Evolutionary conservation across 106 monocot genomes (phyloP).

Genomic region (Triglochin maritima): DNA sequence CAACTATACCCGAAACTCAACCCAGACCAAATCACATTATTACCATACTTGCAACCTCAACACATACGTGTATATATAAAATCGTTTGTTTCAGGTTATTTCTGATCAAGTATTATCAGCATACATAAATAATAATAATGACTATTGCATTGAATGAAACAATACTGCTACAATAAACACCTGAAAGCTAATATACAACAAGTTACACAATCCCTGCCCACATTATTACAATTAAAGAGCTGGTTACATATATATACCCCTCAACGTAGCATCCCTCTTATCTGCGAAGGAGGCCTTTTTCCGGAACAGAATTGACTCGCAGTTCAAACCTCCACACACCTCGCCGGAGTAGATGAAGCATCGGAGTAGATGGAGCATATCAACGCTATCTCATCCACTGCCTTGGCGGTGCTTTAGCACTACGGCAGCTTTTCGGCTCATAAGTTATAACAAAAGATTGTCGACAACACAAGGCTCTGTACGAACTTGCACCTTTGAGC

Average conservation of each 20-base stretch:
- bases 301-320: not conserved
- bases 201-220: not conserved
- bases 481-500: conserved; percentile 42
- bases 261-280: not conserved
- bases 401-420: not conserved
- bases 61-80: no score
- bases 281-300: not conserved
- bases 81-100: no score
- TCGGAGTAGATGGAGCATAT: not conserved
- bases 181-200: not conserved
- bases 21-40: no score
- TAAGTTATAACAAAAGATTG: conserved; percentile 31
- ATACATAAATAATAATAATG: no score
- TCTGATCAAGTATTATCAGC: no score
- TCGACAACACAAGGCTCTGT: conserved; percentile 39
- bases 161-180: no score
- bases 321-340: not conserved
- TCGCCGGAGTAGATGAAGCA: not conserved
- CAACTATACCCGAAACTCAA: no score
- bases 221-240: not conserved
- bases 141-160: no score
- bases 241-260: not conserved
- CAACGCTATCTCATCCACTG: not conserved
- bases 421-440: not conserved
- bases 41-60: no score